phyloP scores from a whole-genome alignment of 2,329 filamentous ascomycete genomes.

The Diaporthe longicolla region DNA sequence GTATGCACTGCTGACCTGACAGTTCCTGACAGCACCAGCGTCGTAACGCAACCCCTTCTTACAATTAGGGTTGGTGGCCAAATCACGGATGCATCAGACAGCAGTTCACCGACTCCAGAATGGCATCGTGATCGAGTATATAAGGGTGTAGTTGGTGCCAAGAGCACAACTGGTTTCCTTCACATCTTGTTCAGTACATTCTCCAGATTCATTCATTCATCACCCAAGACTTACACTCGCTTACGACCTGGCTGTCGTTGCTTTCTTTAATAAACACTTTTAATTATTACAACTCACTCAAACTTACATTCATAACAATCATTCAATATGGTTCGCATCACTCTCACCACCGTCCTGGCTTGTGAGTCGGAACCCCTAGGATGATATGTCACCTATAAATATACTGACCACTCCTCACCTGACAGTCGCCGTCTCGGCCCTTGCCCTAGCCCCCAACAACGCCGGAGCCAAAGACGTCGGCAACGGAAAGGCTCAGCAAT shows the following conservation, averaged over 20 bases:
- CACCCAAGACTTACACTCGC: background rate
- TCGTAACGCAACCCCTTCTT: background rate
- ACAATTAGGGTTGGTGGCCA: background rate
- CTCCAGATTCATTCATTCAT: constrained; percentile 4
- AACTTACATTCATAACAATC: constrained; percentile 49
- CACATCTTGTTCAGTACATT: background rate
- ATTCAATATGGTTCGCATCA: constrained; percentile 51
- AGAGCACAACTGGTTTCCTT: background rate
- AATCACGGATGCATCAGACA: background rate
- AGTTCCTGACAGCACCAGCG: background rate
- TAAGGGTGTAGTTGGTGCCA: constrained; percentile 20
- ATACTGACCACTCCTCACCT: background rate
- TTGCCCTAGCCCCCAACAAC: constrained; percentile 51
- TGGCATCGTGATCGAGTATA: constrained; percentile 1
- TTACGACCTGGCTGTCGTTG: constrained; percentile 36
- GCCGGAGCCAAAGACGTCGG: constrained; percentile 52
- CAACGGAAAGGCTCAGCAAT: constrained; percentile 48
- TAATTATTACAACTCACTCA: background rate
- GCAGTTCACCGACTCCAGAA: background rate
- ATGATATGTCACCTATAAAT: background rate
- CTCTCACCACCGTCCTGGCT: constrained; percentile 47
- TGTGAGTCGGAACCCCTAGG: constrained; percentile 44
- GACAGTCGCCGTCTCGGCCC: constrained; percentile 48
- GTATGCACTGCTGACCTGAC: background rate
- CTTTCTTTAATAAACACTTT: background rate